Conservation (phyloP, 768 basidiomycete genomes). For the Tylopilus felleus region DNA sequence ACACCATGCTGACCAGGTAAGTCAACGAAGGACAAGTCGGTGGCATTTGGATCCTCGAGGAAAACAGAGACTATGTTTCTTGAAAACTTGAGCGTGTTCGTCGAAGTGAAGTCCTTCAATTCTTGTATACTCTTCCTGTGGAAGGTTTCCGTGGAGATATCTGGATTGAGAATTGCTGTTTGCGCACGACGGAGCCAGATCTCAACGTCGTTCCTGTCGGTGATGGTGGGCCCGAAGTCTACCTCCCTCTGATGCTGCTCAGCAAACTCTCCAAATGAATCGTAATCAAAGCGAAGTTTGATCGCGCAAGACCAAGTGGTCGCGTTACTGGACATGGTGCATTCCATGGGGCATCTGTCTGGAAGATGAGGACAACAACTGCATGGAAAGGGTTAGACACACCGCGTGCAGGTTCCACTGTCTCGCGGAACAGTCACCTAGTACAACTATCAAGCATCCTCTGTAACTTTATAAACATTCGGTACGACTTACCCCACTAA, state of each 20-base stretch:
- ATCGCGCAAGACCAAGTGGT: slow-evolving; percentile 44
- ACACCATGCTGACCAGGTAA: slow-evolving; percentile 41
- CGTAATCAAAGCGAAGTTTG: slow-evolving; percentile 36
- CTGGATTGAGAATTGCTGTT: slow-evolving; percentile 39
- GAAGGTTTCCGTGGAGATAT: slow-evolving; percentile 17
- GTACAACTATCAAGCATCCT: neutral
- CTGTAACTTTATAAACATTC: neutral
- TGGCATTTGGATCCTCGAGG: slow-evolving; percentile 42
- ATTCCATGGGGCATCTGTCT: slow-evolving; percentile 52
- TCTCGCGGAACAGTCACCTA: slow-evolving; percentile 62
- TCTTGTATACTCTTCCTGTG: slow-evolving; percentile 23
- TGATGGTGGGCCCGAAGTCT: slow-evolving; percentile 32
- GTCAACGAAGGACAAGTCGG: slow-evolving; percentile 53
- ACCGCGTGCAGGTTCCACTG: slow-evolving; percentile 60
- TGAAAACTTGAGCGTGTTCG: slow-evolving; percentile 39
- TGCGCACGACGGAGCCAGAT: slow-evolving; percentile 44
- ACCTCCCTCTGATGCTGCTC: slow-evolving; percentile 3
- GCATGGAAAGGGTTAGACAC: neutral
- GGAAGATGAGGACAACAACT: neutral
- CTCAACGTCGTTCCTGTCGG: slow-evolving; percentile 35
- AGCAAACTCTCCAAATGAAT: slow-evolving; percentile 26
- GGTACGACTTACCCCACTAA: slow-evolving; percentile 43
- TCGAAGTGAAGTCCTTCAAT: slow-evolving; percentile 22
- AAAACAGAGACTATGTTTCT: slow-evolving; percentile 48
- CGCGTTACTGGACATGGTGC: slow-evolving; percentile 41